Evolutionary conservation across 768 basidiomycete species (phyloP), one percentile per base, ranked within the genome.

Genomic region (Amanita rubescens): DNA sequence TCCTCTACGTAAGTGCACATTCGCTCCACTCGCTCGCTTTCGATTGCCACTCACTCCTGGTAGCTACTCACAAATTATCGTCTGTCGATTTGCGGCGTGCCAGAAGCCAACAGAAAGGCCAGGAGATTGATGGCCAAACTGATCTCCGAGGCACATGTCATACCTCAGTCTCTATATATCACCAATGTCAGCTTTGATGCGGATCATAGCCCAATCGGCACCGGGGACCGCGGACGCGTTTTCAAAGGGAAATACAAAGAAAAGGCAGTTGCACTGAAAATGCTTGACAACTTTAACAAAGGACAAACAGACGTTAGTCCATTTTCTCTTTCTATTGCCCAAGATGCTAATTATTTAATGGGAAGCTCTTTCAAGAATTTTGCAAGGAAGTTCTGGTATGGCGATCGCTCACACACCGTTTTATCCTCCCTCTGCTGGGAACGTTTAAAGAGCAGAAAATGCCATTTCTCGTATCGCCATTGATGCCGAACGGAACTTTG

Each of bases 111-210:
- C 27, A 24, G 50, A 12, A 51, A 42, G n/a, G 38, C 25, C 3
- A 51, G 50, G 22, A 37, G 25, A 32, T 17, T 51, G 7, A 51
- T 51, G 50, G 17, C n/a, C n/a, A 42, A 42, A 17, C 9, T 51
- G 15, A 5, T 42, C 3, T 6, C 5, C 1, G 17, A 27, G 15
- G 11, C n/a, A 9, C 1, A 12, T 11, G 6, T 20, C 39, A 25
- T 33, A 3, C 49, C 17, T 3, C 24, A 6, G 14, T 49, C 49
- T 37, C 8, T 42, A 10, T 30, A 41, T 38, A 51, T 41, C 8
- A 42, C 15, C 9, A 3, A 22, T n/a, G 9, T 27, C 38, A 1
- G 15, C 6, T 1, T 42, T 8, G 8, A 30, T 30, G 5, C 27
- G 8, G 27, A 30, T 8, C 27, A 19, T 38, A 8, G 24, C n/a